Percentiles rank a stretch among this genome's conserved stretches.
Conservation (phyloP, 108 stramenopile species). For the Tribonema minus region DNA sequence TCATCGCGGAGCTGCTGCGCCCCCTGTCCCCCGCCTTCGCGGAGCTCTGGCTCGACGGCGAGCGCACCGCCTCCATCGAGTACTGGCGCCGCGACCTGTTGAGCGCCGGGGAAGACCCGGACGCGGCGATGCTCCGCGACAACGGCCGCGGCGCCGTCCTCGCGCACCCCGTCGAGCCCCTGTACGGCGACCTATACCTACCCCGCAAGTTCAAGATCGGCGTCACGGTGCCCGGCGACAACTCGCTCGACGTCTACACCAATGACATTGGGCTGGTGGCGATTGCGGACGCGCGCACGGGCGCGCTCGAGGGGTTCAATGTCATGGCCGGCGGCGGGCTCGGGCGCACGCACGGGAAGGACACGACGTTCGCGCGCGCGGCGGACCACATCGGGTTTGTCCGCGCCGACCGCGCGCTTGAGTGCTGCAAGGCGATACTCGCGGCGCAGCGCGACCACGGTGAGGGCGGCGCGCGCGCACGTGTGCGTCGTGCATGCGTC, state of each 20-base stretch:
- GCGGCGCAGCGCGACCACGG: constrained; percentile 95
- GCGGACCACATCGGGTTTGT: constrained; percentile 93
- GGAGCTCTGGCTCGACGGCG: constrained; percentile 92
- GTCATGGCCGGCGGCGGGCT: constrained; percentile 94
- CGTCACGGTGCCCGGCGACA: constrained; percentile 88
- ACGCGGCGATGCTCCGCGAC: constrained; percentile 55
- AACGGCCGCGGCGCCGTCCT: constrained; percentile 74
- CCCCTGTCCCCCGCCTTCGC: constrained; percentile 87
- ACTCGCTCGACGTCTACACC: constrained; percentile 92
- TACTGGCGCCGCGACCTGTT: constrained; percentile 61
- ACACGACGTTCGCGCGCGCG: constrained; percentile 90
- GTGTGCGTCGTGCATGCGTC: too few species aligned
- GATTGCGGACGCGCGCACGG: constrained; percentile 59
- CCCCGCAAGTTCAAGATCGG: constrained; percentile 99
- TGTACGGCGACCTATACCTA: constrained; percentile 92
- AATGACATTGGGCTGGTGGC: constrained; percentile 92
- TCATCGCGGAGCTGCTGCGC: constrained; percentile 86
- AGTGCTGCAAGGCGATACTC: constrained; percentile 66
- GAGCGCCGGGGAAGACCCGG: constrained; percentile 21
- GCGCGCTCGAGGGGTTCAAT: constrained; percentile 74
- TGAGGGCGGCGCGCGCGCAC: constrained; percentile 89
- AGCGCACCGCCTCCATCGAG: constrained; percentile 83
- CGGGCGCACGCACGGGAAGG: constrained; percentile 96
- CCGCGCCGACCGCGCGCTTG: constrained; percentile 84
- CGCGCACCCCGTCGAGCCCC: constrained; percentile 77